These are phyloP conservation scores for Symbiodinium natans DNA, from an alignment of 73 alveolate species.

Conservation along the genomic window DNA sequence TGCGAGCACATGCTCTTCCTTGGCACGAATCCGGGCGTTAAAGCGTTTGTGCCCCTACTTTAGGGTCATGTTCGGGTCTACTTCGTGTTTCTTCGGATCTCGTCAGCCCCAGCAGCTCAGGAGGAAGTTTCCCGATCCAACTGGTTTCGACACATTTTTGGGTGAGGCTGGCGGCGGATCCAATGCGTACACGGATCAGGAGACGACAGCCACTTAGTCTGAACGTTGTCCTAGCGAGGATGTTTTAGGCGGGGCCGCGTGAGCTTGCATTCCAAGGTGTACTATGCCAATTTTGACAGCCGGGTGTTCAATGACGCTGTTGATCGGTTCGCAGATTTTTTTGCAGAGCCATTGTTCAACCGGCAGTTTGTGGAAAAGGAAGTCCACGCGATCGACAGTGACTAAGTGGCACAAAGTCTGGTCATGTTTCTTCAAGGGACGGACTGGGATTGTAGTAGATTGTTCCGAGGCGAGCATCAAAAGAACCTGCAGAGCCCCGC, in stretches of 20 bases:
- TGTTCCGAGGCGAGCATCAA: not conserved
- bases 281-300: not conserved
- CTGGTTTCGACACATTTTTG: not conserved
- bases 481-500: not conserved
- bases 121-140: not conserved
- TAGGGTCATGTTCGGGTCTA: not conserved
- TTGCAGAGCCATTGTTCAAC: not conserved
- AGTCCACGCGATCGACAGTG: not conserved
- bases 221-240: no score
- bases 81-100: not conserved
- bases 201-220: not conserved
- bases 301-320: not conserved
- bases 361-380: not conserved
- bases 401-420: not conserved
- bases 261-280: not conserved
- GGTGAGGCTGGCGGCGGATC: not conserved
- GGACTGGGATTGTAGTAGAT: no score
- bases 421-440: no score
- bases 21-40: not conserved
- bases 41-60: no score
- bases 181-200: not conserved
- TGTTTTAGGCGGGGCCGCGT: no score
- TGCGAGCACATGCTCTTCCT: constrained; percentile 1
- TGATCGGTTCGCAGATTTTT: not conserved
- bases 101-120: not conserved